Evolutionary conservation across 129 eudicot genomes (phyloP).

Genomic region (Flaveria linearis): DNA sequence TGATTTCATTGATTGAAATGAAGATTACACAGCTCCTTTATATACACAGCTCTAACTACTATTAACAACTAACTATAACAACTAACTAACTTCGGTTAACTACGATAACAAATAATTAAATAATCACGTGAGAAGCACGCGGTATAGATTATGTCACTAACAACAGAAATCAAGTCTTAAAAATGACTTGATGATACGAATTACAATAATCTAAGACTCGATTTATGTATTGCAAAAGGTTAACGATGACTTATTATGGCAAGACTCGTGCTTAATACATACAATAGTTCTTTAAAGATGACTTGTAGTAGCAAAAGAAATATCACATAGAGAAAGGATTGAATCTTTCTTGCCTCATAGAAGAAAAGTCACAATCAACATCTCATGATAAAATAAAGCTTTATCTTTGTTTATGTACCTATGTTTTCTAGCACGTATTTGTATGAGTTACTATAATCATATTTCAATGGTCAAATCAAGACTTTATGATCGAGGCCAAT

Average conservation of each 20-base stretch:
- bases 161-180: not conserved
- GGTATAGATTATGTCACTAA: no score
- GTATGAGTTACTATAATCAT: not conserved
- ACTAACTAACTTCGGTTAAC: no score
- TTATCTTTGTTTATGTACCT: not conserved
- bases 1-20: no score
- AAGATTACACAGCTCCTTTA: no score
- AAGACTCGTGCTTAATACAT: slow-evolving; percentile 2
- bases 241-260: not conserved
- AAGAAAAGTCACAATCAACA: not conserved
- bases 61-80: no score
- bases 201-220: not conserved
- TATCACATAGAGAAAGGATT: not conserved
- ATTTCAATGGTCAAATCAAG: not conserved
- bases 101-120: no score
- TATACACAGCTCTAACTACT: no score
- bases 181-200: not conserved
- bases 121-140: no score
- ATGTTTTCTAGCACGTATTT: not conserved
- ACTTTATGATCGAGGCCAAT: not conserved
- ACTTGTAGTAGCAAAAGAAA: not conserved
- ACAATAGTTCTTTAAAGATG: slow-evolving; percentile 2
- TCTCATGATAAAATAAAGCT: not conserved
- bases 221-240: not conserved
- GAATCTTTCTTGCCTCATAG: not conserved